phyloP scores from a whole-genome alignment of 352 stramenopile genomes.

The Phytophthora hybrid region DNA sequence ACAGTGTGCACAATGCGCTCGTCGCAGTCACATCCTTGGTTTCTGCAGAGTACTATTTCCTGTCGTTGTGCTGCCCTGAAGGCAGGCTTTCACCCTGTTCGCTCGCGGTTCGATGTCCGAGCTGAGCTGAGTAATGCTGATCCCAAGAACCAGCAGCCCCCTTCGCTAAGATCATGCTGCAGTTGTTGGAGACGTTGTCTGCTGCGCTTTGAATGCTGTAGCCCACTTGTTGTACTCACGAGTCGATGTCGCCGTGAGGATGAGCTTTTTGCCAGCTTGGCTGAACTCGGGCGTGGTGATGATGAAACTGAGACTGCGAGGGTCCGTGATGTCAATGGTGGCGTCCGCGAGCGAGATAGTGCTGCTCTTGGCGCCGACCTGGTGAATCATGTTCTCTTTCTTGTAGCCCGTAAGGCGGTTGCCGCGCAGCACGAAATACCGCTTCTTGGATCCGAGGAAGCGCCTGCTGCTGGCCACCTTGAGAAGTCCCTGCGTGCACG shows the following conservation, averaged over 20 bases:
- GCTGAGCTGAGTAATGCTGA: neutral
- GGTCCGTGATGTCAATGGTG: conserved; percentile 74
- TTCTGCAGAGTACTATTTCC: conserved; percentile 39
- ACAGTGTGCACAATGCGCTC: conserved; percentile 28
- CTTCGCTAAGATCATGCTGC: conserved; percentile 46
- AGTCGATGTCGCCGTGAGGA: conserved; percentile 72
- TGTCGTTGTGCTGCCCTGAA: conserved; percentile 33
- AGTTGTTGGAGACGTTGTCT: conserved; percentile 42
- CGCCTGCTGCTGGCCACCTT: conserved; percentile 83
- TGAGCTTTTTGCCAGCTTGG: conserved; percentile 83
- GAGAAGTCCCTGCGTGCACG: conserved; percentile 82
- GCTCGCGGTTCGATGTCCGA: conserved; percentile 10
- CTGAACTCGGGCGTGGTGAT: conserved; percentile 81
- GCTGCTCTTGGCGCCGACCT: conserved; percentile 77
- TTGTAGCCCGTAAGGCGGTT: conserved; percentile 75
- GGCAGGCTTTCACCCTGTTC: conserved; percentile 13
- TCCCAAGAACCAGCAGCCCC: neutral
- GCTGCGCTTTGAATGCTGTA: conserved; percentile 64
- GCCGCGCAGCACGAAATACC: conserved; percentile 82
- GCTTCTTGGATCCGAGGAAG: conserved; percentile 88
- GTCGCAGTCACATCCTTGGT: conserved; percentile 13
- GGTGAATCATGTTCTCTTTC: conserved; percentile 78
- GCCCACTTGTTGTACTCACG: conserved; percentile 91
- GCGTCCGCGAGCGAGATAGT: conserved; percentile 70
- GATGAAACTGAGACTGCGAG: conserved; percentile 72